These are phyloP conservation scores for Papiliotrema flavescens DNA, from an alignment of 1,284 basidiomycete species.

Conservation along the genomic window DNA sequence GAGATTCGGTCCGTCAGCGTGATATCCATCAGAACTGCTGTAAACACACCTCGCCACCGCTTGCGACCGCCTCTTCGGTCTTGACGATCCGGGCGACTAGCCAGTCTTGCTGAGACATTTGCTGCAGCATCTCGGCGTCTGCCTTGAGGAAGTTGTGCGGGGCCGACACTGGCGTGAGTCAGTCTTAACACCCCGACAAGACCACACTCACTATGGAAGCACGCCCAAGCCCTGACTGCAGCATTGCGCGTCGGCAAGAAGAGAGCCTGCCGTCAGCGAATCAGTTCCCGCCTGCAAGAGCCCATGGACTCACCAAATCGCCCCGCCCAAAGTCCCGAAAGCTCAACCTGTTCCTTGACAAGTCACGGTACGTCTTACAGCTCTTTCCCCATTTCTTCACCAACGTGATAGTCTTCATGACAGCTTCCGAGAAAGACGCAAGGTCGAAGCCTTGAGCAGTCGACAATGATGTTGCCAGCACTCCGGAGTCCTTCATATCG, in stretches of 20 bases:
- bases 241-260: constrained; percentile 95
- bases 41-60: constrained; percentile 63
- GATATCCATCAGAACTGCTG: not conserved
- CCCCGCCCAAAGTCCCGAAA: constrained; percentile 90
- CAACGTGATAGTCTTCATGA: constrained; percentile 73
- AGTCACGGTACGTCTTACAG: constrained; percentile 87
- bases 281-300: not conserved
- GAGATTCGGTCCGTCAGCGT: constrained; percentile 59
- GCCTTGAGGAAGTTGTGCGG: constrained; percentile 96
- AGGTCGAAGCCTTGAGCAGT: constrained; percentile 65
- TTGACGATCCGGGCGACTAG: constrained; percentile 87
- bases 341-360: constrained; percentile 87
- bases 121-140: constrained; percentile 75
- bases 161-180: constrained; percentile 65
- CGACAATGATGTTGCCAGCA: constrained; percentile 32
- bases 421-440: constrained; percentile 74
- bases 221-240: constrained; percentile 90
- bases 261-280: constrained; percentile 53
- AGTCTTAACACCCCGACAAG: not conserved
- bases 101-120: constrained; percentile 83
- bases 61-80: constrained; percentile 79
- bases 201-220: constrained; percentile 66
- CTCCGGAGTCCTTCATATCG: constrained; percentile 32
- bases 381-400: constrained; percentile 95
- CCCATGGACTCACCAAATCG: constrained; percentile 61